Evolutionary conservation across 2,329 filamentous ascomycete genomes (phyloP).

Genomic region (Diaporthe sp.): DNA sequence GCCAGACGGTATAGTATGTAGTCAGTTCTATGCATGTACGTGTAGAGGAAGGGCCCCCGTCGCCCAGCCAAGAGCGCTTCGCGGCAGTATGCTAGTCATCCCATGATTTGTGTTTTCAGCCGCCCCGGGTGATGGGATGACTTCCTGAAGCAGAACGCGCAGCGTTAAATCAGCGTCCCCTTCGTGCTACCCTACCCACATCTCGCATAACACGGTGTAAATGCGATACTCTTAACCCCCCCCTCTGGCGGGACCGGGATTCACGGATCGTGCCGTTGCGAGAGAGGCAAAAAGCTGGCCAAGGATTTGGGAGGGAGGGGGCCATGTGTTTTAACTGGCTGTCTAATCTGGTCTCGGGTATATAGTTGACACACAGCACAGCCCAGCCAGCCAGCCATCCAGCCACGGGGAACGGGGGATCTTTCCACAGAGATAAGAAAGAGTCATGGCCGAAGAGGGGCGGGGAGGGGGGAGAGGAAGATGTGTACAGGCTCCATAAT

Average conservation of each 20-base stretch:
- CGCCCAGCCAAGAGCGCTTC: neutral
- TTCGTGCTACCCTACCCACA: neutral
- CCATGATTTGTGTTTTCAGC: constrained; percentile 19
- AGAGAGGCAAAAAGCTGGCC: neutral
- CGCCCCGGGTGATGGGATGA: constrained; percentile 15
- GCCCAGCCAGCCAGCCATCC: neutral
- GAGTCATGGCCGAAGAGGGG: neutral
- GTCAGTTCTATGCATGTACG: neutral
- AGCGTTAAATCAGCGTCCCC: neutral
- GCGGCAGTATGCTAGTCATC: constrained; percentile 25
- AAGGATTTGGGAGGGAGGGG: neutral
- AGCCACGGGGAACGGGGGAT: neutral
- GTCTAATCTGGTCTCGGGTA: neutral
- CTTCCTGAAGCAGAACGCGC: constrained; percentile 17
- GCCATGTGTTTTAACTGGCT: neutral
- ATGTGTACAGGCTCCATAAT: neutral
- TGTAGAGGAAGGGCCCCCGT: neutral
- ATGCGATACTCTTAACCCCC: neutral
- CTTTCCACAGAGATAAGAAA: neutral
- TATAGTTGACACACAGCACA: constrained; percentile 7
- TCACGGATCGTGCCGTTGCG: constrained; percentile 21
- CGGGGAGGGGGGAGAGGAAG: neutral
- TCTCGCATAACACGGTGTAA: neutral
- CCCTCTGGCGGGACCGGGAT: neutral
- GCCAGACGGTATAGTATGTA: neutral